Evolutionary conservation across 805 yeast genomes (phyloP).

Genomic region (Cyberlindnera veronae): DNA sequence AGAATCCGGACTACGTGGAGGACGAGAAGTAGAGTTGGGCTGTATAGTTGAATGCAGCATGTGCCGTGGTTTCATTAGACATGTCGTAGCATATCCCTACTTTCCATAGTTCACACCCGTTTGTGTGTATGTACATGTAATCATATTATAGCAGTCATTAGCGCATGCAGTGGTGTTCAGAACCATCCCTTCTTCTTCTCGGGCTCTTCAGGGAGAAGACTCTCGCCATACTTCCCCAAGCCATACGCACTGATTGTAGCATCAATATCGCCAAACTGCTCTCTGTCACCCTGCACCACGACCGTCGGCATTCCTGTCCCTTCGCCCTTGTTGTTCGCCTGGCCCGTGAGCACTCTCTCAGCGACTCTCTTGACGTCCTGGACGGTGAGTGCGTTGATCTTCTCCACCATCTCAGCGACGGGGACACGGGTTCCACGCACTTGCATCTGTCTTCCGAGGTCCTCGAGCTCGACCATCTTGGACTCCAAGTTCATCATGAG

Average conservation of each 20-base stretch:
- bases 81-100: background rate
- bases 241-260: conserved; percentile 66
- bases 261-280: conserved; percentile 79
- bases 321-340: conserved; percentile 41
- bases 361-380: conserved; percentile 74
- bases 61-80: background rate
- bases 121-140: no score
- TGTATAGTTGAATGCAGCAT: background rate
- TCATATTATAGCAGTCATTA: no score
- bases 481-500: conserved; percentile 91
- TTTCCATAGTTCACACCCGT: background rate
- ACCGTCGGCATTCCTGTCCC: conserved; percentile 74
- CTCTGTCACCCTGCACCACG: conserved; percentile 86
- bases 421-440: conserved; percentile 73
- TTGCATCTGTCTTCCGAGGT: conserved; percentile 91
- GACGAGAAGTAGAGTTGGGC: conserved; percentile 33
- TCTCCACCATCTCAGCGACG: conserved; percentile 74
- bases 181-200: conserved; percentile 28
- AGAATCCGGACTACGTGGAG: conserved; percentile 81
- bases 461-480: conserved; percentile 91
- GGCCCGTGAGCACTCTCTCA: conserved; percentile 67
- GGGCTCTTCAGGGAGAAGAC: conserved; percentile 1
- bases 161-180: no score
- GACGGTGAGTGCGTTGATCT: conserved; percentile 65
- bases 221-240: conserved; percentile 31